phyloP scores from a whole-genome alignment of 169 alveolate genomes.

The Ichthyophthirius multifiliis region DNA sequence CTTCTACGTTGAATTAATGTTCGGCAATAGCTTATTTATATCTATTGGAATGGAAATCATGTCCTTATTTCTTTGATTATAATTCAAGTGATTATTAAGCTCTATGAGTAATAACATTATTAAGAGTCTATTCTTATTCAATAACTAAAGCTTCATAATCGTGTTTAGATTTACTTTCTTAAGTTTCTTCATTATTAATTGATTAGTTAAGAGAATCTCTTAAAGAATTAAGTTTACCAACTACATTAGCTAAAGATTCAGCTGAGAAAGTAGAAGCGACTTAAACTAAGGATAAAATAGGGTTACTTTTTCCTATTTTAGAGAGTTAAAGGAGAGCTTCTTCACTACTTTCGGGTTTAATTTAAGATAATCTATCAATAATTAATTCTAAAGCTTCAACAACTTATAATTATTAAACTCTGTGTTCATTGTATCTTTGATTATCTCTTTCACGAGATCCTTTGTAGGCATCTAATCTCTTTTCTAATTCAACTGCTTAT shows the following conservation, averaged over 20 bases:
- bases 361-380: conserved; percentile 16
- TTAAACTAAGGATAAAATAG: conserved; percentile 31
- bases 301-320: conserved; percentile 32
- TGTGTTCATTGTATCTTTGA: background rate
- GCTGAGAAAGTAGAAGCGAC: conserved; percentile 39
- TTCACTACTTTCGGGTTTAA: conserved; percentile 33
- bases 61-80: background rate
- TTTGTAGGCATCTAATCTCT: background rate
- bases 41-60: background rate
- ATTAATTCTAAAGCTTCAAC: conserved; percentile 21
- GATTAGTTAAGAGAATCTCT: background rate
- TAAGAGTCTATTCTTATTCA: background rate
- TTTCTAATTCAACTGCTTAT: too few species aligned
- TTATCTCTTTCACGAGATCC: conserved; percentile 11
- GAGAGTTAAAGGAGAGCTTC: conserved; percentile 30
- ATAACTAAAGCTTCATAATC: background rate
- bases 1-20: background rate
- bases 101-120: background rate
- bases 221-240: background rate
- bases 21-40: background rate
- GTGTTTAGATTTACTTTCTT: background rate
- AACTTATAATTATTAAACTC: background rate
- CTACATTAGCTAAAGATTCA: background rate
- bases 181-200: background rate
- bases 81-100: background rate